Evolutionary conservation across 1,284 basidiomycete species (phyloP).

Genomic region (Ustilago cynodontis): DNA sequence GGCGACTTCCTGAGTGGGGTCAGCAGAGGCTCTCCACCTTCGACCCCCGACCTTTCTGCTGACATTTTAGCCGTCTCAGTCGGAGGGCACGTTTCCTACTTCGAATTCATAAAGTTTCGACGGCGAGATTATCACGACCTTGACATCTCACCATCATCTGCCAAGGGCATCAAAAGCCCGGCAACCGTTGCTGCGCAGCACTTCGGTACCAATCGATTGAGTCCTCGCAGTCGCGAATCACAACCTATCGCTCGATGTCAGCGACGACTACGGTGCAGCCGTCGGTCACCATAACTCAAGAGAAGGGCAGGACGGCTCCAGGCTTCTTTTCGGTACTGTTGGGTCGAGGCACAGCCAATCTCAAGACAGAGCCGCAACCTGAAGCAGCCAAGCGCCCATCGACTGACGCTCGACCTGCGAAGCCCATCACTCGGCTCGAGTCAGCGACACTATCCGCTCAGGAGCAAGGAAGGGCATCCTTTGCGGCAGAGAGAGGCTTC

Average conservation of each 20-base stretch:
- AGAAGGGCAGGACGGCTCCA: slow-evolving; percentile 12
- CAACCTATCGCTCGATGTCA: slow-evolving; percentile 9
- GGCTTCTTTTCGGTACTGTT: slow-evolving; percentile 48
- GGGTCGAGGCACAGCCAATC: slow-evolving; percentile 20
- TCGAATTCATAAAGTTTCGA: background rate
- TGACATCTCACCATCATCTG: too few relatives aligned
- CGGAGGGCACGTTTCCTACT: background rate
- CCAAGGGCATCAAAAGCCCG: too few relatives aligned
- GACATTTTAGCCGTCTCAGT: background rate
- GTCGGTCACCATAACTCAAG: slow-evolving; percentile 19
- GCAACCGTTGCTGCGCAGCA: background rate
- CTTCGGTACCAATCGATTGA: background rate
- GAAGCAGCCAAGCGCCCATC: slow-evolving; percentile 8
- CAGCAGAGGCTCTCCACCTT: background rate
- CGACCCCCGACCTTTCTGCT: background rate
- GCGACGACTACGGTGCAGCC: background rate
- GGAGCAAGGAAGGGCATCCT: background rate
- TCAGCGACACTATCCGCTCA: background rate
- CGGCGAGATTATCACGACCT: too few relatives aligned
- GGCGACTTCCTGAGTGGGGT: background rate
- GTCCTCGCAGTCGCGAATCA: background rate
- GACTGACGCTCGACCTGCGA: background rate
- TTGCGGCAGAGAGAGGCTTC: background rate
- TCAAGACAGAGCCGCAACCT: slow-evolving; percentile 6
- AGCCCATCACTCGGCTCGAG: background rate